Conservation (phyloP, 371 early-diverging fungal genomes). For the Gilbertella persicaria region DNA sequence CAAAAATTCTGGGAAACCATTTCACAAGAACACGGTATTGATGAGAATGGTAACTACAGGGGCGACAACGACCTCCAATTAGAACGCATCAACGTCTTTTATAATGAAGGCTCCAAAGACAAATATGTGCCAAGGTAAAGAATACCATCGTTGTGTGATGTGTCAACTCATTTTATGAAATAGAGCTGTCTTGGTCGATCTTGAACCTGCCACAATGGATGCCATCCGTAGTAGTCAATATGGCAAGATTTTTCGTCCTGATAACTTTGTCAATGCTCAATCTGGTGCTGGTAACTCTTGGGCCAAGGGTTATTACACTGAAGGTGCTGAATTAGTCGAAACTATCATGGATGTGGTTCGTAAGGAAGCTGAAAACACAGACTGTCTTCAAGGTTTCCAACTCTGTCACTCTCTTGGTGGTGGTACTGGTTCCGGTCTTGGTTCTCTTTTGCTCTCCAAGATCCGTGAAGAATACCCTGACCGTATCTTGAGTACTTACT, state of each 20-base stretch:
- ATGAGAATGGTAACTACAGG: conserved; percentile 70
- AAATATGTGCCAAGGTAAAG: conserved; percentile 78
- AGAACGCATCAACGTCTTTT: conserved; percentile 98
- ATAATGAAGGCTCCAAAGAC: conserved; percentile 86
- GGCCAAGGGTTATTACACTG: conserved; percentile 95
- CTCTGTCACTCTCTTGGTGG: conserved; percentile 90
- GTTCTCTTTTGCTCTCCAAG: conserved; percentile 87
- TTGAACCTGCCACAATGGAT: conserved; percentile 99
- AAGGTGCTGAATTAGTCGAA: conserved; percentile 91
- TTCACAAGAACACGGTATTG: conserved; percentile 91
- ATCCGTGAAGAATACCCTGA: conserved; percentile 95
- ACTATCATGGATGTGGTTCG: conserved; percentile 84
- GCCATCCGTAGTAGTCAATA: conserved; percentile 80
- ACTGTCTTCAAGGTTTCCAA: conserved; percentile 93
- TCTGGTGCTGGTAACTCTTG: conserved; percentile 95
- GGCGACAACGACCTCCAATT: conserved; percentile 92
- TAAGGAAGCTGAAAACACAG: conserved; percentile 87
- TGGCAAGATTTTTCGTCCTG: conserved; percentile 84
- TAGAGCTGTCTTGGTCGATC: conserved; percentile 85
- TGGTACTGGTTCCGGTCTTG: conserved; percentile 92
- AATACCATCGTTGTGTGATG: conserved; percentile 48
- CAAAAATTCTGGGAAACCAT: conserved; percentile 96
- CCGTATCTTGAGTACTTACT: conserved; percentile 93
- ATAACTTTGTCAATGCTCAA: conserved; percentile 88
- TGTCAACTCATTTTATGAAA: conserved; percentile 19